These are phyloP conservation scores for Escallonia herrerae DNA, from an alignment of 129 eudicot genomes.

Conservation along the genomic window DNA sequence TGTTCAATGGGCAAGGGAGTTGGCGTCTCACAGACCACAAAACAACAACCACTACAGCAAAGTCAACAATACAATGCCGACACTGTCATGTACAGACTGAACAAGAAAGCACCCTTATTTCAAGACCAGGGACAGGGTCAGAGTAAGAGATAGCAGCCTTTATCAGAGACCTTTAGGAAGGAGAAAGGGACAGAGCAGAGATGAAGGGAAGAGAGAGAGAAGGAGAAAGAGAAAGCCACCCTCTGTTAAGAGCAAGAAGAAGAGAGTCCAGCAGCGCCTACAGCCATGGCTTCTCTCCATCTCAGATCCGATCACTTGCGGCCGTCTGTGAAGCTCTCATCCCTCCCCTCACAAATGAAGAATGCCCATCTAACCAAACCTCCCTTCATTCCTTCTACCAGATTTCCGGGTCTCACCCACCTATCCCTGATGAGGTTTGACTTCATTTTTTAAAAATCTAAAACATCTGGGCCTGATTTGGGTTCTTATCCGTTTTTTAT, in stretches of 20 bases:
- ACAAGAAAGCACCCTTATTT: too few species aligned
- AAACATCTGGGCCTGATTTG: background rate
- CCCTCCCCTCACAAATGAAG: slow-evolving; percentile 39
- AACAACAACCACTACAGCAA: too few species aligned
- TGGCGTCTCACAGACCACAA: too few species aligned
- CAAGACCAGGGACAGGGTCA: too few species aligned
- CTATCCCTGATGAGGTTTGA: slow-evolving; percentile 57
- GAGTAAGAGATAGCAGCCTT: too few species aligned
- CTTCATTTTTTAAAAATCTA: background rate
- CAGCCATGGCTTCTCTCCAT: slow-evolving; percentile 62
- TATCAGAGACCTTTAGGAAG: too few species aligned
- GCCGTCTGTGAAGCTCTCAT: slow-evolving; percentile 64
- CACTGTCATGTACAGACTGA: too few species aligned
- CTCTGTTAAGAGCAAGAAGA: slow-evolving; percentile 45
- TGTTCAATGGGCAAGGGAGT: too few species aligned
- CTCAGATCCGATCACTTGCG: slow-evolving; percentile 63
- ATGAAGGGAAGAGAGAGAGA: slow-evolving; percentile 15
- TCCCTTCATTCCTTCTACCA: slow-evolving; percentile 21
- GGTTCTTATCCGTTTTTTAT: background rate
- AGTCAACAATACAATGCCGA: too few species aligned
- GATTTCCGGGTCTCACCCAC: slow-evolving; percentile 42
- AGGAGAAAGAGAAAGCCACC: slow-evolving; percentile 29
- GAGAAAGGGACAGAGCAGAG: slow-evolving; percentile 8
- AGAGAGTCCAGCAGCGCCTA: slow-evolving; percentile 19
- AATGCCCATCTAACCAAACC: background rate